Evolutionary conservation across 768 basidiomycete species (phyloP).

Genomic region (Boletus tylopilopsis): DNA sequence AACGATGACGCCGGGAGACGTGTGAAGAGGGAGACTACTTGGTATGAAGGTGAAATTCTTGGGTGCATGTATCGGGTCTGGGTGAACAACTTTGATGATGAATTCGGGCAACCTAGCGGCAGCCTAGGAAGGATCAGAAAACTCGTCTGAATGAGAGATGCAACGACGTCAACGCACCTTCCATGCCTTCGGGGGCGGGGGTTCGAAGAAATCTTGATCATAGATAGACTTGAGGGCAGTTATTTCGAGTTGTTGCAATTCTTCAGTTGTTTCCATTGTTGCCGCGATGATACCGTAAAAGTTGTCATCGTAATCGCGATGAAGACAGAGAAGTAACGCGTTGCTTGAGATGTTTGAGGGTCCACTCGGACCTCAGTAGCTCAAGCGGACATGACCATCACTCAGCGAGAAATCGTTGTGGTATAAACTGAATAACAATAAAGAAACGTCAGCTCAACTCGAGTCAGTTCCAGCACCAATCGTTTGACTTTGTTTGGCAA

Average conservation of each 20-base stretch:
- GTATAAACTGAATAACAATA: conserved; percentile 6
- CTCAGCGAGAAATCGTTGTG: conserved; percentile 8
- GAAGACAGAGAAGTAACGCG: conserved; percentile 29
- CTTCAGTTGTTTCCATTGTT: conserved; percentile 69
- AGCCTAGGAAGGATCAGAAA: conserved; percentile 35
- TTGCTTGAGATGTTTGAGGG: conserved; percentile 59
- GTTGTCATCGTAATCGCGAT: conserved; percentile 8
- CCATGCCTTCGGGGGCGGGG: conserved; percentile 77
- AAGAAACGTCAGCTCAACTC: not conserved
- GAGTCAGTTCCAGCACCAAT: too few relatives aligned
- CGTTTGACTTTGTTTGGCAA: too few relatives aligned
- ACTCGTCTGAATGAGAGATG: conserved; percentile 1
- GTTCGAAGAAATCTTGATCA: conserved; percentile 70
- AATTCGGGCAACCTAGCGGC: conserved; percentile 73
- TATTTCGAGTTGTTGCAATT: conserved; percentile 67
- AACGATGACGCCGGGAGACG: not conserved
- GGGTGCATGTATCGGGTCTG: conserved; percentile 49
- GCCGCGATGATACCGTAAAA: conserved; percentile 4
- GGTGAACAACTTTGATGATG: conserved; percentile 66
- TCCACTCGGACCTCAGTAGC: conserved; percentile 64
- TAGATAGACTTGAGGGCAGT: conserved; percentile 79
- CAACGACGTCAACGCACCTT: conserved; percentile 45
- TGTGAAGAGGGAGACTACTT: conserved; percentile 45
- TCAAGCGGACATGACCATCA: conserved; percentile 64
- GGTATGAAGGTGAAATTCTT: conserved; percentile 64